Evolutionary conservation across 176 grass and related monocot species (phyloP), one percentile per base, ranked within the genome.

Genomic region (Puya raimondii): DNA sequence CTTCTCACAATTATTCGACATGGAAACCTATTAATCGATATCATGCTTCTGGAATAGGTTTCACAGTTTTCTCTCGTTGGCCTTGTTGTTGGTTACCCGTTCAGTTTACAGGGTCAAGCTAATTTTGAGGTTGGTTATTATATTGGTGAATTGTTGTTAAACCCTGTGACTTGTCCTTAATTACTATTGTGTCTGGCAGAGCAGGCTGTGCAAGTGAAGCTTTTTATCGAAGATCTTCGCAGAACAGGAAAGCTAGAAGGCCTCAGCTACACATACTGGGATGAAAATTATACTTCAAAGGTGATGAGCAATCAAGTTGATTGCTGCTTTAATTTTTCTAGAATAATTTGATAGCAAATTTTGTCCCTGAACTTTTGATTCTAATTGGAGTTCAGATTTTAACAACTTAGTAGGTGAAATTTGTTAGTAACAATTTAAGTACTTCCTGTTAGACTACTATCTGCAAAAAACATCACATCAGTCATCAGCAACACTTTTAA

Each of bases 281-380:
- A 92, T 71, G 92, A 89, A 85, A 96, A 89, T 82, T 96, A 89
- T 73, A 96, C 86, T 26, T 87, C 92, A 66, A 91, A 85, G 88
- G 88, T 96, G 80, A 72, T 20, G 15, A 7, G 33, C 33, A 42
- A 42, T 42, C 33, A 42, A 42, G 33, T 42, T 42, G 33, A 42
- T 42, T 7, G 33, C 33, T 42, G 33, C 33, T 42, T 42, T 42
- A 42, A 42, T 42, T 42, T 42, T 42, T 42, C 33, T 42, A 42
- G 4, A 42, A 42, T 7, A 42, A 42, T 4, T 42, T 8, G 33
- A 42, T 42, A 7, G 33, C 33, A 42, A 42, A 42, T 42, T 42
- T 42, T 7, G 33, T 7, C 33, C 33, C 33, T 42, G 33, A 42
- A 42, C 33, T 42, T 42, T 42, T 42, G 33, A 42, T 42, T 42